A percentile compares a stretch with the other conserved stretches of the same genome.
Conservation (phyloP, 192 early-diverging fungal genomes). For the Backusella parvicylindrica region DNA sequence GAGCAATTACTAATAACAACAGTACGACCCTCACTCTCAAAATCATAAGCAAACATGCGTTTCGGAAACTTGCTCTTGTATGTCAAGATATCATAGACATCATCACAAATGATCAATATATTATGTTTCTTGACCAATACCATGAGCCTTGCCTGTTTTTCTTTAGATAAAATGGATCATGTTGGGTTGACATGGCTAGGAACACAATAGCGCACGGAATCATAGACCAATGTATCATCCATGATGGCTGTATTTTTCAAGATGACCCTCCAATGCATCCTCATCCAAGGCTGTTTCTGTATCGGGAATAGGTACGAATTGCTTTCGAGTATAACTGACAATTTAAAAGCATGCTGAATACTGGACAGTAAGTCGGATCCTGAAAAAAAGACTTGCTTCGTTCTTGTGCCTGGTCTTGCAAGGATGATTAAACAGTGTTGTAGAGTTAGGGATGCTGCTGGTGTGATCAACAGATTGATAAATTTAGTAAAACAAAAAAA, state of each 20-base stretch:
- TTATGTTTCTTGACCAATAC: constrained; percentile 21
- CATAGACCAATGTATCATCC: neutral
- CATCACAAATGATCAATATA: constrained; percentile 32
- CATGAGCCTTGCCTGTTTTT: constrained; percentile 10
- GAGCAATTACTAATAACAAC: constrained; percentile 31
- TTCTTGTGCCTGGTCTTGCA: constrained; percentile 3
- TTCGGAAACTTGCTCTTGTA: constrained; percentile 10
- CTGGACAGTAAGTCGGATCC: constrained; percentile 28
- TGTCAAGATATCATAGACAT: constrained; percentile 35
- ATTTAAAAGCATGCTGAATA: constrained; percentile 24
- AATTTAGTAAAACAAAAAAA: too few relatives aligned
- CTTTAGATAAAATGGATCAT: constrained; percentile 10
- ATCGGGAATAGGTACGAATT: constrained; percentile 28
- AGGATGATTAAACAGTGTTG: constrained; percentile 18
- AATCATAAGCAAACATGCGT: constrained; percentile 19
- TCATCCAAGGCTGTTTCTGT: constrained; percentile 13
- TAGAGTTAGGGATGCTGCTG: constrained; percentile 25
- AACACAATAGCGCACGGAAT: constrained; percentile 29
- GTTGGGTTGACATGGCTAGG: constrained; percentile 35
- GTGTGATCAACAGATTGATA: constrained; percentile 15
- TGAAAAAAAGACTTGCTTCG: constrained; percentile 26
- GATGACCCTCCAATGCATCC: neutral
- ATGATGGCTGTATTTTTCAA: neutral
- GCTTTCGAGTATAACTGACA: constrained; percentile 9
- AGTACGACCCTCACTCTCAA: neutral